Conservation (phyloP, 208 protist species). For the Perkinsela sp. region DNA sequence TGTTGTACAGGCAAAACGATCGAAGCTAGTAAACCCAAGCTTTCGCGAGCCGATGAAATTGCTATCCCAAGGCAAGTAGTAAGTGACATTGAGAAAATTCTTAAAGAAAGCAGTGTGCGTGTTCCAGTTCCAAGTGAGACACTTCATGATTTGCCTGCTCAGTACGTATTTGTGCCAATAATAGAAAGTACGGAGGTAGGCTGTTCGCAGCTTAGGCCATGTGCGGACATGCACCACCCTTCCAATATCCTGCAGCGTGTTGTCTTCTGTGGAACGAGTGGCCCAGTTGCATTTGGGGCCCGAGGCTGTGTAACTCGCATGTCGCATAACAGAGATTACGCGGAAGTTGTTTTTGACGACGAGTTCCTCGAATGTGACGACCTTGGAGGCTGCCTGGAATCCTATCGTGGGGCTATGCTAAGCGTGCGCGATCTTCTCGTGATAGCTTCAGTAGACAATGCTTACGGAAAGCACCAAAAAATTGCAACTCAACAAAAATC, state of each 20-base stretch:
- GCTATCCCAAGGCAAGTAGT: not conserved
- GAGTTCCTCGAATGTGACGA: slow-evolving; percentile 31
- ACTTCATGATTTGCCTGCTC: too few relatives aligned
- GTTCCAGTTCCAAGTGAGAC: not conserved
- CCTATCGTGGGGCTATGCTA: slow-evolving; percentile 26
- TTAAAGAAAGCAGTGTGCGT: not conserved
- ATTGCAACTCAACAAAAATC: too few relatives aligned
- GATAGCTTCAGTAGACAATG: slow-evolving; percentile 6
- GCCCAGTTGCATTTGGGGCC: slow-evolving; percentile 35
- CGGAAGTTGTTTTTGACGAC: slow-evolving; percentile 56
- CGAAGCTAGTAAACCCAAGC: too few relatives aligned
- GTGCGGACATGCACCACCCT: not conserved
- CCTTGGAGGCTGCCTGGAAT: slow-evolving; percentile 31
- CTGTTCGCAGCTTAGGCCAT: too few relatives aligned
- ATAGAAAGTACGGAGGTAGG: not conserved
- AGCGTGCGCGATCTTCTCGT: slow-evolving; percentile 35
- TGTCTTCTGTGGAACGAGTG: slow-evolving; percentile 40
- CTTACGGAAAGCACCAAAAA: too few relatives aligned
- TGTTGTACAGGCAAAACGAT: not conserved
- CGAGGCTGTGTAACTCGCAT: slow-evolving; percentile 47
- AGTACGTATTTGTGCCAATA: not conserved
- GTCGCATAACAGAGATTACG: slow-evolving; percentile 23
- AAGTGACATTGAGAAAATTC: not conserved
- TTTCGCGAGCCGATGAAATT: not conserved
- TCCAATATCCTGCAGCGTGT: slow-evolving; percentile 31